Base-by-base conservation (phyloP, 805 yeast species). In the Candida pini region DNA sequence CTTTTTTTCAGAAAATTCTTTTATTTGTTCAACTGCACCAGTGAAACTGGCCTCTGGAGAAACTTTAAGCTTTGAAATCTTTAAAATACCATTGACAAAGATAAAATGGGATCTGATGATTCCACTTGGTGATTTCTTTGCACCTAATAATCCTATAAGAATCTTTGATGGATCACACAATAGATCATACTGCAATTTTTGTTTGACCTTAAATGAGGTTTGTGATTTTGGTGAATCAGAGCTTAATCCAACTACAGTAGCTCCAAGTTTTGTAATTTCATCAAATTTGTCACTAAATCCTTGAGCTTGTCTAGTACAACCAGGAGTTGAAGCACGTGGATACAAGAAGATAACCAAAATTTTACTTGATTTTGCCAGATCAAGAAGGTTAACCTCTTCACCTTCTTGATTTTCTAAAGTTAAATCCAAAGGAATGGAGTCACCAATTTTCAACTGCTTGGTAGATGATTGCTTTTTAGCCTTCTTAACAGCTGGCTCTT, bases 311-410 rank as follows among this genome's bases (percentile, higher is more conserved):
- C 87, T 74, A 1, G 98, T 90, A 60, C 98, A 92, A 3, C 98
- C 98, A 1, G 96, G 96, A 1, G 97, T 90, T 18, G 82, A 77
- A 0, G 97, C 97, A 53, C 72, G 81, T 35, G 97, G 97, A 54
- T 89, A 90, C 14, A 95, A 83, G 59, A 80, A 76, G 18, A 76
- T 63, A 15, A 78, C 64, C 19, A 78, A 68, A 10, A 76, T 60
- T 14, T 64, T 58, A 24, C 72, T 39, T 6, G 45, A 33, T 9
- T 47, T 46, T 0, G 62, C 56, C 14, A 53, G 36, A 18, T 54
- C 43, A 10, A 33, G 32, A 12, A 61, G 37, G 21, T 55, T 41
- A 25, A 62, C 45, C 3, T 35, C 29, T 14, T 48, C 32, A 3
- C 43, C 49, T 43, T 81, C 81, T 58, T 90, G 90, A 51, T 85